Conservation (phyloP, 2,329 filamentous ascomycete genomes). For the Dendrostoma leiphaemia region DNA sequence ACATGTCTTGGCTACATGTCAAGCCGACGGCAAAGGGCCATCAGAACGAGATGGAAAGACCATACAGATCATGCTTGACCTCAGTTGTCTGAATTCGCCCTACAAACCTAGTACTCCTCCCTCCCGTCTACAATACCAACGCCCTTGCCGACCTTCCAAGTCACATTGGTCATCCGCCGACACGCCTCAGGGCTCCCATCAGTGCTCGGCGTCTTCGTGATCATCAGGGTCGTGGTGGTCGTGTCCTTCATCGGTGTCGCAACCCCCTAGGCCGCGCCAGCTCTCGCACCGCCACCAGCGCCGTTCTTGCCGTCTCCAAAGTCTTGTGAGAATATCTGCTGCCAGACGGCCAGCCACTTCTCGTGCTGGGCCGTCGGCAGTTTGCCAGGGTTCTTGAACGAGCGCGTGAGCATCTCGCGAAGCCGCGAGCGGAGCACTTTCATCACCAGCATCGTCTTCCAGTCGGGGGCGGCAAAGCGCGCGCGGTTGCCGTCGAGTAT, state of each 20-base stretch:
- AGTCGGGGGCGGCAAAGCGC: slow-evolving; percentile 79
- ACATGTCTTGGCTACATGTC: no score
- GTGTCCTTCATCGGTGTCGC: neutral
- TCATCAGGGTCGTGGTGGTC: neutral
- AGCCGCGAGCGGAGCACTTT: slow-evolving; percentile 74
- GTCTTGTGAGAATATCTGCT: slow-evolving; percentile 64
- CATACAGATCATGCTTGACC: no score
- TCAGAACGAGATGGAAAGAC: no score
- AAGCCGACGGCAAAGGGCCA: no score
- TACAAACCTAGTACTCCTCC: neutral
- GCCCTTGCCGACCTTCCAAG: slow-evolving; percentile 9
- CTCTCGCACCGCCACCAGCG: neutral
- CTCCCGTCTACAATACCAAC: neutral
- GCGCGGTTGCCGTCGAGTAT: slow-evolving; percentile 84
- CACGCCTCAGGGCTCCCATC: neutral
- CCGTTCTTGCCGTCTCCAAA: slow-evolving; percentile 26
- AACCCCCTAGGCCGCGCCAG: slow-evolving; percentile 12
- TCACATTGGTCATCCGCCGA: slow-evolving; percentile 7
- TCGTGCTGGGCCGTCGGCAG: slow-evolving; percentile 64
- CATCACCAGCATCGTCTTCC: slow-evolving; percentile 87
- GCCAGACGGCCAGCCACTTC: slow-evolving; percentile 74
- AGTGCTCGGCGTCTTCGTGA: neutral
- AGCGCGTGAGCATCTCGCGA: slow-evolving; percentile 69
- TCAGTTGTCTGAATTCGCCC: no score
- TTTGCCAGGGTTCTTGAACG: slow-evolving; percentile 67